Evolutionary conservation across 306 rosid genomes (phyloP), one percentile per base, ranked within the genome.

Genomic region (Vigna mungo): DNA sequence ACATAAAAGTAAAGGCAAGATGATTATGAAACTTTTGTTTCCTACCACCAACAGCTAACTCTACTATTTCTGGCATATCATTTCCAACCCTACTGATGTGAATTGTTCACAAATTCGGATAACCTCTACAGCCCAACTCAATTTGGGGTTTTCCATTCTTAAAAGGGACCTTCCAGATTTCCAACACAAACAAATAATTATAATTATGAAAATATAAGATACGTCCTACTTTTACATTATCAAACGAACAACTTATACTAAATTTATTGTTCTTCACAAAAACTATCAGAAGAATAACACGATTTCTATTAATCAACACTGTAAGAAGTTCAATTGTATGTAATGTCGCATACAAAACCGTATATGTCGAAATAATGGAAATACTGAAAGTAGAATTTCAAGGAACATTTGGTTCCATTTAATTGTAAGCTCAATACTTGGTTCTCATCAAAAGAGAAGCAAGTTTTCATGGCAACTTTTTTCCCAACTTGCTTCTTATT

Each of bases 1-100:
- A 80, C 74, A 82, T 20, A 68, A 59, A 59, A 75, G 71, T 27
- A 30, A 49, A 44, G 65, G 68, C 34, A 70, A 77, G 43, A 23
- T 64, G 39, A 56, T 68, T 68, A 56, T 72, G 34, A 21, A 82
- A 46, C 2, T 66, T 52, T 41, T 66, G 71, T 66, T 65, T 41
- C 0, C 4, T 12, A 12, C 11, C 18, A 21, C 34, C 0, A 17
- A 39, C 11, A 56, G 10, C 83, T 36, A 16, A 52, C 46, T 41
- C 25, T 56, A 23, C 21, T 23, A 34, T 47, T 77, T 61, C 47
- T 32, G 39, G 2, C 17, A 6, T 64, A 46, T n/a, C 23, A 43
- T 5, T 56, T 68, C 48, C 20, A 71, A 81, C 37, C 15, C 17
- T 46, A 70, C 34, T 21, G 17, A 32, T 48, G 70, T 58, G 15